Conservation (phyloP, 129 eudicot species). For the Heracleum sosnowskyi region DNA sequence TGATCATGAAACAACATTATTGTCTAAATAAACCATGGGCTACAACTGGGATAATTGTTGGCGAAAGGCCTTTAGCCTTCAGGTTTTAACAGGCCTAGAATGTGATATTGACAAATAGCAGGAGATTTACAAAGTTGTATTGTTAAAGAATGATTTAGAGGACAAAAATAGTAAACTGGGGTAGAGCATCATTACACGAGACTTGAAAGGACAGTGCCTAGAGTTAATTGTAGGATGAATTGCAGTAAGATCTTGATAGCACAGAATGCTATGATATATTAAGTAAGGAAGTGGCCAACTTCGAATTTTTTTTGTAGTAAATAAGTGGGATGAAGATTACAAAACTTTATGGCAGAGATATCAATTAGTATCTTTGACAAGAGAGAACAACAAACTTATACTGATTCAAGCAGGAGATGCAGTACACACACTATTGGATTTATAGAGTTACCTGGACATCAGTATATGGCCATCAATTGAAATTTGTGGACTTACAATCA, state of each 20-base stretch:
- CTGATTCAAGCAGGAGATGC: neutral
- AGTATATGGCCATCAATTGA: neutral
- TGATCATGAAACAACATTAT: neutral
- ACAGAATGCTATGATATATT: neutral
- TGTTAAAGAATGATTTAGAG: neutral
- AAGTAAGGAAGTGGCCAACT: neutral
- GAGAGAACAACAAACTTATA: neutral
- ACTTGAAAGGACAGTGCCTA: neutral
- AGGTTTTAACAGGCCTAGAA: neutral
- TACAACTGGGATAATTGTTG: neutral
- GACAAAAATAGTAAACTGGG: neutral
- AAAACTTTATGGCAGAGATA: neutral
- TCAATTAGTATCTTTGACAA: constrained; percentile 1
- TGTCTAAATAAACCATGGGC: neutral
- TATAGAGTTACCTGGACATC: neutral
- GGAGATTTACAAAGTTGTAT: neutral
- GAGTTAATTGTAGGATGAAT: neutral
- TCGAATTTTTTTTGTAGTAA: neutral
- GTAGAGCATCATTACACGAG: neutral
- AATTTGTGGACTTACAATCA: neutral
- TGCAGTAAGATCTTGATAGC: neutral
- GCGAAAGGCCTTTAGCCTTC: neutral
- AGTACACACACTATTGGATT: neutral
- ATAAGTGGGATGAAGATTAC: neutral
- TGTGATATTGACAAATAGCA: neutral